Percentiles rank a stretch among this genome's conserved stretches.
Evolutionary conservation across 164 flowering plant species (phyloP).

Genomic region (Dillenia turbinata): DNA sequence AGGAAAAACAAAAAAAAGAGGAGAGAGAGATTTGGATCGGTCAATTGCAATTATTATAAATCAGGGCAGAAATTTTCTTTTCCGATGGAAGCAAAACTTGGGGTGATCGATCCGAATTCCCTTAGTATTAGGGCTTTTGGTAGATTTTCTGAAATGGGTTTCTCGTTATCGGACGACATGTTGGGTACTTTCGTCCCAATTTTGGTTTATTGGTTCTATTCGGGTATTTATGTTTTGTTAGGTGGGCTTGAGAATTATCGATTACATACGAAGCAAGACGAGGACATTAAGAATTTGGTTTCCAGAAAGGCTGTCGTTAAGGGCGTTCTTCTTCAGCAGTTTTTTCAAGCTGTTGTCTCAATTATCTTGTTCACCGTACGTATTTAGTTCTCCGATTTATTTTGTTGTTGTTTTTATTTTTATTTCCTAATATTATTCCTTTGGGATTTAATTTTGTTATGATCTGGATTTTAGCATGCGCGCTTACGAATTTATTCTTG

Average conservation of each 20-base stretch:
- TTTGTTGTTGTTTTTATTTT: not conserved
- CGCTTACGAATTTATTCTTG: no score
- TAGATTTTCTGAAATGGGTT: constrained; percentile 29
- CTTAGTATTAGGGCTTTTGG: not conserved
- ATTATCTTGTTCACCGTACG: constrained; percentile 73
- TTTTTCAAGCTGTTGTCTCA: constrained; percentile 73
- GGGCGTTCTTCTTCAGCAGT: constrained; percentile 88
- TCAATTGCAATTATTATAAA: no score
- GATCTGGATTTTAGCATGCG: not conserved
- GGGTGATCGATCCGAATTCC: not conserved
- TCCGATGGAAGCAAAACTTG: not conserved
- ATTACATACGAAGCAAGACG: constrained; percentile 75
- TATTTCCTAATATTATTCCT: not conserved
- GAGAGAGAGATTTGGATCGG: no score
- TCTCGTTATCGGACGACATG: constrained; percentile 63
- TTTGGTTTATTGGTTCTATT: constrained; percentile 79
- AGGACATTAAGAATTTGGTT: constrained; percentile 85
- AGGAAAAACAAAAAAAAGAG: no score
- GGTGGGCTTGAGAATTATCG: constrained; percentile 62
- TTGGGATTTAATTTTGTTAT: not conserved
- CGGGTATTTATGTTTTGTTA: constrained; percentile 66
- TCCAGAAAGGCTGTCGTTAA: constrained; percentile 65
- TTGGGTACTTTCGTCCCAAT: constrained; percentile 78
- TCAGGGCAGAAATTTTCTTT: no score
- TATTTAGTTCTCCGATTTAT: not conserved